Evolutionary conservation across 2,329 filamentous ascomycete genomes (phyloP), one percentile per base, ranked within the genome.

Genomic region (Fusarium proliferatum): DNA sequence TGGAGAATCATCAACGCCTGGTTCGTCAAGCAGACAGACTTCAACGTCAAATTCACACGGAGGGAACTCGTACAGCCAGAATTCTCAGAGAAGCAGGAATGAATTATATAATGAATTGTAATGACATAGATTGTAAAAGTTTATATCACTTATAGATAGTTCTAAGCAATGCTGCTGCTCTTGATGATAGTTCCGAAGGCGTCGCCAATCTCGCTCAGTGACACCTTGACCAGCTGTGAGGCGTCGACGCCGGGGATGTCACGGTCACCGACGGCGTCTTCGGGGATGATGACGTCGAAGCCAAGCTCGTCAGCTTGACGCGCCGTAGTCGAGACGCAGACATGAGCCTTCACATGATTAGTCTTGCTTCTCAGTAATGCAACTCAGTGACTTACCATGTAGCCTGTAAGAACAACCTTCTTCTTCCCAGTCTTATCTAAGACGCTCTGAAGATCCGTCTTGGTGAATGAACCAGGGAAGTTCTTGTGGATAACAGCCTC

Each of bases 231-330:
- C 28, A 92, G 77, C 62, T 90, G 86, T 16, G 86, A 85, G 0
- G 88, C 90, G 10, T 83, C 82, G 1, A 86, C 87, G 2, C 90
- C 90, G 2, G 91, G 91, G 49, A 93, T 91, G 78, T 92, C 86
- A 13, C 91, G 81, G 79, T 93, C 91, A 0, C 91, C 91, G 42
- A 93, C 87, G 0, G 85, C 90, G 78, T 92, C 91, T 74, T 87
- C 84, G 0, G 86, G 88, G 28, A 93, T 78, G 3, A 92, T 62
- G 30, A 92, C 87, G 77, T 93, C 90, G 76, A 90, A 92, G 0
- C 90, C 91, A 39, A 85, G 82, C 79, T 93, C 87, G 9, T 82
- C 84, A 3, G 84, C 92, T 56, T 90, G 86, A 49, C 91, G 83
- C 1, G 91, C 89, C 0, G 91, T 93, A 0, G 90, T 89, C 83